Evolutionary conservation across 257 asterid species (phyloP), one percentile per base, ranked within the genome.

Genomic region (Marsdenia floribunda): DNA sequence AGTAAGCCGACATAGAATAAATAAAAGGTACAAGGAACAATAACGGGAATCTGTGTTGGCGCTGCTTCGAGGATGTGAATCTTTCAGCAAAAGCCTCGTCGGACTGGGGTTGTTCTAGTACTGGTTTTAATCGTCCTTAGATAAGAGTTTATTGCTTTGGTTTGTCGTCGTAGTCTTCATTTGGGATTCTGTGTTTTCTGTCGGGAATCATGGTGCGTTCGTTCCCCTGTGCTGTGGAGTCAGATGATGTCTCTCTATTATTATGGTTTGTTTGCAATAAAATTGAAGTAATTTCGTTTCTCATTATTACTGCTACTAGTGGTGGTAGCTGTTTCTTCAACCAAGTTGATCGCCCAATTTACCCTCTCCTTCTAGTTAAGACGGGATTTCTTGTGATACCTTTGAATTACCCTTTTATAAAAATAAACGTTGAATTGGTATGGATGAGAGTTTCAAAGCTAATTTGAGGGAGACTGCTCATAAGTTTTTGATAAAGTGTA

Each of bases 261-360:
- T 73, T 47, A 5, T 78, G 81, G 70, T 66, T 68, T 29, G 44
- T 54, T 42, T 73, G 57, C 75, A 73, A 73, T 78, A 35, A 73
- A 66, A 64, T 54, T 67, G 54, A 16, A 35, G 55, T 26, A 15
- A 42, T 55, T 66, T 37, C 53, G 66, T 71, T 71, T 69, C 38
- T 60, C 61, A 21, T 42, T 53, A 24, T n/a, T 35, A 16, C 1
- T 64, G 3, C 1, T n/a, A 10, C 3, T 57, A n/a, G 46, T 42
- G 8, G 10, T 42, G 5, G 6, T 44, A 8, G 49, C 8, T 44
- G 49, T 44, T 44, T 11, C 10, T 44, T 44, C 1, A 7, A 44
- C 11, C 49, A 44, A 44, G 12, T 44, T 6, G 49, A 44, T 0
- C 49, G 2, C 13, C 49, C 49, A 44, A 1, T 7, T 7, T 11